Percentiles rank a stretch among this genome's conserved stretches.
These are phyloP conservation scores for Fennellomyces sp. DNA, from an alignment of 371 early-diverging fungal genomes.

Conservation along the genomic window DNA sequence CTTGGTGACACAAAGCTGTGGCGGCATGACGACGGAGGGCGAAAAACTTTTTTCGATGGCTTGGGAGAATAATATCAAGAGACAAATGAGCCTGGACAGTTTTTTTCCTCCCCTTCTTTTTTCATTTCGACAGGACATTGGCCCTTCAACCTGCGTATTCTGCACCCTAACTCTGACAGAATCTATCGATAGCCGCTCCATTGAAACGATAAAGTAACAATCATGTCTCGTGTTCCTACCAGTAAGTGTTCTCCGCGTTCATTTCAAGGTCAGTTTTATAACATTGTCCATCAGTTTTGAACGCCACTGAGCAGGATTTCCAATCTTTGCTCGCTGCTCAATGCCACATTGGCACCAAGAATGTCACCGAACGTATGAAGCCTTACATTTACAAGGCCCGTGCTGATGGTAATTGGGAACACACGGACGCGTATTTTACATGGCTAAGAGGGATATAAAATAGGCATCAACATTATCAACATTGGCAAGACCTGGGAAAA, in stretches of 20 bases:
- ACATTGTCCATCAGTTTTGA: conserved; percentile 42
- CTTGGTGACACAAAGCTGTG: not conserved
- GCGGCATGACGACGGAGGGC: not conserved
- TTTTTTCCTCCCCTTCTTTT: conserved; percentile 6
- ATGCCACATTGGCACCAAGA: conserved; percentile 91
- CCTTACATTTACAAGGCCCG: conserved; percentile 95
- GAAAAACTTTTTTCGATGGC: conserved; percentile 2
- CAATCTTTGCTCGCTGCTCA: conserved; percentile 93
- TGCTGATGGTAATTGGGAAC: conserved; percentile 75
- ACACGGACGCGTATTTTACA: too few relatives aligned
- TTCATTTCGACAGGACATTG: conserved; percentile 22
- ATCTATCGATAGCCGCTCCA: conserved; percentile 21
- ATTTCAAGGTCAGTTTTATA: not conserved
- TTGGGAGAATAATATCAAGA: not conserved
- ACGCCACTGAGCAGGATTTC: conserved; percentile 88
- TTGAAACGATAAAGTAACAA: conserved; percentile 5
- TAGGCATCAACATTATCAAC: conserved; percentile 91
- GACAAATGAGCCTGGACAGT: not conserved
- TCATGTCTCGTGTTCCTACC: conserved; percentile 25
- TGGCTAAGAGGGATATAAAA: too few relatives aligned
- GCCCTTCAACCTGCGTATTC: conserved; percentile 15
- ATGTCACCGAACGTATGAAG: conserved; percentile 86
- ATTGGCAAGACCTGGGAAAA: conserved; percentile 99
- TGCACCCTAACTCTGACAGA: conserved; percentile 19
- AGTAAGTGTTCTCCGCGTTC: conserved; percentile 7